These are phyloP conservation scores for Blastomyces gilchristii DNA, from an alignment of 2,329 filamentous ascomycete species.

Conservation along the genomic window DNA sequence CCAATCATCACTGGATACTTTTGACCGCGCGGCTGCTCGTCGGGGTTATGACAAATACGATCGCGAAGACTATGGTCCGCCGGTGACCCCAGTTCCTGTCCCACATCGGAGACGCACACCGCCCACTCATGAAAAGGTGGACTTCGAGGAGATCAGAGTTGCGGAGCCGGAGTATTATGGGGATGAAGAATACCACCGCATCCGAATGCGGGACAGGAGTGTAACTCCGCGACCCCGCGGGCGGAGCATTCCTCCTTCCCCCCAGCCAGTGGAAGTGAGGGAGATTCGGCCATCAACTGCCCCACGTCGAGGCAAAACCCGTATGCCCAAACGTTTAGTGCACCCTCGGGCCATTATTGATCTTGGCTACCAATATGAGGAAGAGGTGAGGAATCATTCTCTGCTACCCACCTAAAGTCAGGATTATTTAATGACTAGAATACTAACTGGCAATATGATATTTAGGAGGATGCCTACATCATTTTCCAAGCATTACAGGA, in stretches of 20 bases:
- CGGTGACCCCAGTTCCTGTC: slow-evolving; percentile 50
- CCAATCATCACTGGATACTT: slow-evolving; percentile 84
- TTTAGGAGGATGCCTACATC: slow-evolving; percentile 66
- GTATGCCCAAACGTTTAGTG: slow-evolving; percentile 71
- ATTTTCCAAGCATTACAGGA: slow-evolving; percentile 78
- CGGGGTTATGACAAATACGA: slow-evolving; percentile 38
- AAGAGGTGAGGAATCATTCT: slow-evolving; percentile 55
- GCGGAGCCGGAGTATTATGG: slow-evolving; percentile 59
- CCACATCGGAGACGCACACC: slow-evolving; percentile 51
- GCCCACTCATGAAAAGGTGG: slow-evolving; percentile 47
- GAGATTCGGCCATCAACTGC: slow-evolving; percentile 39
- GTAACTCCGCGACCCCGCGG: slow-evolving; percentile 15
- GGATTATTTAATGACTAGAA: neutral
- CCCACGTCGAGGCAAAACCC: slow-evolving; percentile 78
- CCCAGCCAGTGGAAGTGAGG: neutral
- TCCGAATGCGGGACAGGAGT: slow-evolving; percentile 46
- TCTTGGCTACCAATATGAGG: slow-evolving; percentile 73
- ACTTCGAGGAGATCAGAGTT: slow-evolving; percentile 56
- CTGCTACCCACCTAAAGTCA: neutral
- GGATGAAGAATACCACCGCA: slow-evolving; percentile 60
- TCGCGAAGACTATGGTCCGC: slow-evolving; percentile 29
- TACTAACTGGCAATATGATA: slow-evolving; percentile 25
- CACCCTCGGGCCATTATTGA: slow-evolving; percentile 72
- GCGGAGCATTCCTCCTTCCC: neutral
- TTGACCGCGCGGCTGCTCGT: slow-evolving; percentile 61